Conservation (phyloP, 2,329 filamentous ascomycete species). For the Exutisphaerella laricina region DNA sequence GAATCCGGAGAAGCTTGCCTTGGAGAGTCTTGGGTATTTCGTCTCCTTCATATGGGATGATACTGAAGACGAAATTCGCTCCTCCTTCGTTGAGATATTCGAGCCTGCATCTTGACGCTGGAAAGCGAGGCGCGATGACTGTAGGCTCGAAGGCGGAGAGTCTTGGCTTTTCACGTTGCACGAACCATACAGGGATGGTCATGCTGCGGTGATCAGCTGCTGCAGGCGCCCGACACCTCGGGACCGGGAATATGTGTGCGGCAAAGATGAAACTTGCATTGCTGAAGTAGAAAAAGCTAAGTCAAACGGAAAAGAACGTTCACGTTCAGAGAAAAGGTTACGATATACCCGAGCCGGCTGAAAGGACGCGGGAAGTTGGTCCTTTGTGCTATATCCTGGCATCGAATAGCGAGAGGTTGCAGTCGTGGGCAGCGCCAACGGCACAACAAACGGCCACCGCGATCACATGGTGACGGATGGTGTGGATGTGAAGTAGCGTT, state of each 20-base stretch:
- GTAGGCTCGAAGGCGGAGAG: slow-evolving; percentile 13
- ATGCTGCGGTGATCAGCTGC: not conserved
- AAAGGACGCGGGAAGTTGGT: too few species aligned
- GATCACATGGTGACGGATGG: too few species aligned
- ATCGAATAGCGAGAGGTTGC: too few species aligned
- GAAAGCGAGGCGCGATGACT: not conserved
- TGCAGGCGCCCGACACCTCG: not conserved
- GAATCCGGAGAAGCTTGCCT: slow-evolving; percentile 30
- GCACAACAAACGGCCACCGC: too few species aligned
- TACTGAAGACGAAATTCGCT: slow-evolving; percentile 34
- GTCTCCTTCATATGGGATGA: slow-evolving; percentile 14
- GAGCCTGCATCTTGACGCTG: slow-evolving; percentile 14
- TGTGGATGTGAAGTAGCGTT: too few species aligned
- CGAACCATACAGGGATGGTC: slow-evolving; percentile 15
- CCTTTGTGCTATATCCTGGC: too few species aligned
- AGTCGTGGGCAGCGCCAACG: too few species aligned
- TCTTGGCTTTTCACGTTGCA: slow-evolving; percentile 13
- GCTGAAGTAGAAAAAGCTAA: too few species aligned
- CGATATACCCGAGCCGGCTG: too few species aligned
- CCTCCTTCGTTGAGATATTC: slow-evolving; percentile 36
- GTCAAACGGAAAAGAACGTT: too few species aligned
- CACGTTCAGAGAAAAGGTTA: too few species aligned
- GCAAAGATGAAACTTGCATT: not conserved
- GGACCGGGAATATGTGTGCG: not conserved
- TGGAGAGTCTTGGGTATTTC: slow-evolving; percentile 17